Evolutionary conservation across 2,329 filamentous ascomycete species (phyloP).

Genomic region (Colletotrichum sp.): DNA sequence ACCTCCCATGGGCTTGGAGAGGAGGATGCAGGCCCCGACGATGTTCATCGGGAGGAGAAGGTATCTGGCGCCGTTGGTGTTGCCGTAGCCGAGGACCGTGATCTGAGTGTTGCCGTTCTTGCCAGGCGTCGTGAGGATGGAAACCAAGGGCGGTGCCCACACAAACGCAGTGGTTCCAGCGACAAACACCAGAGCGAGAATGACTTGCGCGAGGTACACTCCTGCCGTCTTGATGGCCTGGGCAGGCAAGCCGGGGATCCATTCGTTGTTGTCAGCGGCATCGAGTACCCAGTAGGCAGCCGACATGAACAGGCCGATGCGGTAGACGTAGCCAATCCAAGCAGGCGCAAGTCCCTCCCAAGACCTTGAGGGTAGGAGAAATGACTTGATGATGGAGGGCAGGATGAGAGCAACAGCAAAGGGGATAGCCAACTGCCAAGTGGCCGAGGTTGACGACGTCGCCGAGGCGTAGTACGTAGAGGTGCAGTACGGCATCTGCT

Average conservation of each 20-base stretch:
- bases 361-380: slow-evolving; percentile 81
- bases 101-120: slow-evolving; percentile 60
- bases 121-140: slow-evolving; percentile 63
- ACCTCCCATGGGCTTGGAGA: slow-evolving; percentile 94
- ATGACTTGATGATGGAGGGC: slow-evolving; percentile 78
- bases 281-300: slow-evolving; percentile 90
- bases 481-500: slow-evolving; percentile 96
- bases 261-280: slow-evolving; percentile 84
- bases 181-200: slow-evolving; percentile 80
- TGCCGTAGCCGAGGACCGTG: slow-evolving; percentile 88
- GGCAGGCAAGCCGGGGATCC: slow-evolving; percentile 68
- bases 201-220: slow-evolving; percentile 79
- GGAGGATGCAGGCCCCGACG: slow-evolving; percentile 75
- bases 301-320: slow-evolving; percentile 74
- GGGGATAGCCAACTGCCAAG: slow-evolving; percentile 86
- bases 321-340: slow-evolving; percentile 85
- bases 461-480: slow-evolving; percentile 96
- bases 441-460: slow-evolving; percentile 88
- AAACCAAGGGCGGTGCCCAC: slow-evolving; percentile 85
- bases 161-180: slow-evolving; percentile 86
- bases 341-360: slow-evolving; percentile 85
- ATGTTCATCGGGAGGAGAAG: slow-evolving; percentile 83
- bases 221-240: slow-evolving; percentile 74
- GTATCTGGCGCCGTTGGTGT: slow-evolving; percentile 90
- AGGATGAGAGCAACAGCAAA: slow-evolving; percentile 75